phyloP scores from a whole-genome alignment of 371 early-diverging fungal species.

The Phascolomyces articulosus region DNA sequence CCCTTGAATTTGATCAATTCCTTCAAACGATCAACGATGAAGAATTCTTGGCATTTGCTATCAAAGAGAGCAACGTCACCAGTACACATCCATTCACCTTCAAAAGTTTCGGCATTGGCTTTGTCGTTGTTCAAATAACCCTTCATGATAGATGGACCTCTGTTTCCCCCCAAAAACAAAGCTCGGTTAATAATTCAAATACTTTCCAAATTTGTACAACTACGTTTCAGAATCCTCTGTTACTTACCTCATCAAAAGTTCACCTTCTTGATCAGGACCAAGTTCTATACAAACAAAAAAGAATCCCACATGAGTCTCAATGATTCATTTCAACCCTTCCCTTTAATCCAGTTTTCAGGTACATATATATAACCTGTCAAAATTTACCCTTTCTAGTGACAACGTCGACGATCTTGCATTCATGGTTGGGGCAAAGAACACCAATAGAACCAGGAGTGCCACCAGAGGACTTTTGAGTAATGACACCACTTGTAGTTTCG shows the following conservation, averaged over 20 bases:
- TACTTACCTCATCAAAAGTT: slow-evolving; percentile 53
- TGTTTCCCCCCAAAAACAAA: background rate
- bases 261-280: slow-evolving; percentile 63
- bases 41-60: slow-evolving; percentile 50
- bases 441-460: slow-evolving; percentile 58
- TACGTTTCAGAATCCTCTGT: too few species aligned
- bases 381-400: slow-evolving; percentile 38
- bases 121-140: slow-evolving; percentile 72
- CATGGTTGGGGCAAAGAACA: slow-evolving; percentile 64
- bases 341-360: too few species aligned
- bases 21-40: slow-evolving; percentile 71
- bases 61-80: slow-evolving; percentile 82
- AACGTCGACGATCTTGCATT: slow-evolving; percentile 68
- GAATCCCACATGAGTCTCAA: background rate
- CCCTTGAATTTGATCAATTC: slow-evolving; percentile 83
- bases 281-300: slow-evolving; percentile 37
- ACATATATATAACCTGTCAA: too few species aligned
- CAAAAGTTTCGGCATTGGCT: slow-evolving; percentile 71
- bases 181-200: background rate
- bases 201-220: too few species aligned
- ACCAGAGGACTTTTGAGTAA: slow-evolving; percentile 21
- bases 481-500: slow-evolving; percentile 56
- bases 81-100: slow-evolving; percentile 79
- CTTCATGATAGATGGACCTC: slow-evolving; percentile 45
- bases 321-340: background rate